A percentile compares a stretch with the other conserved stretches of the same genome.
phyloP scores from a whole-genome alignment of 108 stramenopile genomes.

The Cylindrotheca fusiformis region DNA sequence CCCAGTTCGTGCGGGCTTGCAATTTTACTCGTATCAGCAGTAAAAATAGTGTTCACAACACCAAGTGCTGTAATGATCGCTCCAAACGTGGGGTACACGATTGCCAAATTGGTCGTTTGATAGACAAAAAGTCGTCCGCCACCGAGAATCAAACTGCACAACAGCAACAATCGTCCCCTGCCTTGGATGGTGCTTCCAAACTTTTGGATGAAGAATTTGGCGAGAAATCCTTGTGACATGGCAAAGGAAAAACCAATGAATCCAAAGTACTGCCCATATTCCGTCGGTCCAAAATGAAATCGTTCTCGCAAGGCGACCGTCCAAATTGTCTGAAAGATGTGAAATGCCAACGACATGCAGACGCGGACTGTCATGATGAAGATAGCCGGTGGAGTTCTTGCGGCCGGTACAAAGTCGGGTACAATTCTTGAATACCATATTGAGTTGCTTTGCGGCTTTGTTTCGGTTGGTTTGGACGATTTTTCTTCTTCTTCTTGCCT shows the following conservation, averaged over 20 bases:
- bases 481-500: constrained; percentile 3
- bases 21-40: constrained; percentile 68
- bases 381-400: constrained; percentile 59
- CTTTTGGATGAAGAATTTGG: constrained; percentile 50
- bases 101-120: constrained; percentile 38
- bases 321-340: constrained; percentile 85
- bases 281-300: constrained; percentile 74
- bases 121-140: constrained; percentile 66
- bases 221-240: constrained; percentile 74
- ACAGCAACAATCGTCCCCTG: constrained; percentile 50
- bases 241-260: constrained; percentile 83
- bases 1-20: constrained; percentile 69
- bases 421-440: constrained; percentile 9
- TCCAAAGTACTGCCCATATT: constrained; percentile 78
- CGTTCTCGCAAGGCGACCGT: constrained; percentile 64
- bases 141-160: constrained; percentile 49
- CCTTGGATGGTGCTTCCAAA: constrained; percentile 37
- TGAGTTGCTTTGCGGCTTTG: not conserved
- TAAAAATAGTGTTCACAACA: constrained; percentile 72
- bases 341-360: constrained; percentile 75
- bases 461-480: constrained; percentile 5
- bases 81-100: constrained; percentile 59
- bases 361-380: constrained; percentile 53
- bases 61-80: constrained; percentile 74
- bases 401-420: constrained; percentile 44